phyloP scores from a whole-genome alignment of 768 basidiomycete species.

The Mycena venus region DNA sequence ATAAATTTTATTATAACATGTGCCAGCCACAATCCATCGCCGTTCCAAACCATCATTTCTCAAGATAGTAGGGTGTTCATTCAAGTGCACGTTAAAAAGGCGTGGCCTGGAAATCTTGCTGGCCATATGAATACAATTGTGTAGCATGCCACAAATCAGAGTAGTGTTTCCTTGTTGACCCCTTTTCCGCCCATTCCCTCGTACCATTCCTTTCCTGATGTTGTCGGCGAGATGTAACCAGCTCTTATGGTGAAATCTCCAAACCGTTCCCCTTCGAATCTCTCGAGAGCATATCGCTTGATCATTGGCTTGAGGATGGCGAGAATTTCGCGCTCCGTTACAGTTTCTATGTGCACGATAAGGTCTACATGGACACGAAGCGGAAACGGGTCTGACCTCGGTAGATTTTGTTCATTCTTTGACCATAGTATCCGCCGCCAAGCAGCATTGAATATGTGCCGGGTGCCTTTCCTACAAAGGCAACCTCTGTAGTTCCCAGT shows the following conservation, averaged over 20 bases:
- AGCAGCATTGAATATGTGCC: slow-evolving; percentile 95
- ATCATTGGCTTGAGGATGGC: slow-evolving; percentile 94
- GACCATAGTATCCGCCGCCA: slow-evolving; percentile 95
- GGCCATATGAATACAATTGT: neutral
- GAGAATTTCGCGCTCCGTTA: slow-evolving; percentile 92
- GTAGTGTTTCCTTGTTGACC: slow-evolving; percentile 52
- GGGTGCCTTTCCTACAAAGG: slow-evolving; percentile 96
- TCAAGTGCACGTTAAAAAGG: too few species aligned
- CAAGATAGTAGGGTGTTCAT: too few species aligned
- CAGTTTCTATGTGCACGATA: slow-evolving; percentile 68
- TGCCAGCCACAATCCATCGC: too few species aligned
- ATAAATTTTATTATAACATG: too few species aligned
- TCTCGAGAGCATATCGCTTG: slow-evolving; percentile 91
- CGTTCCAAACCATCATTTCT: too few species aligned
- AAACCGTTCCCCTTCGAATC: slow-evolving; percentile 90
- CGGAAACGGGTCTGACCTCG: slow-evolving; percentile 63
- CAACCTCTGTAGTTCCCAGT: slow-evolving; percentile 73
- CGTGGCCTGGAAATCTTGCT: too few species aligned
- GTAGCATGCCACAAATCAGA: neutral
- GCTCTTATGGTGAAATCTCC: slow-evolving; percentile 96
- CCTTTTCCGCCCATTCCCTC: slow-evolving; percentile 87
- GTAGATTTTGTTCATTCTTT: slow-evolving; percentile 97
- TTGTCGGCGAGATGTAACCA: slow-evolving; percentile 91
- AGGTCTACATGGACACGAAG: neutral
- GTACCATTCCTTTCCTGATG: slow-evolving; percentile 89